Evolutionary conservation across 2,329 filamentous ascomycete species (phyloP).

Genomic region (Trichoderma semiorbis): DNA sequence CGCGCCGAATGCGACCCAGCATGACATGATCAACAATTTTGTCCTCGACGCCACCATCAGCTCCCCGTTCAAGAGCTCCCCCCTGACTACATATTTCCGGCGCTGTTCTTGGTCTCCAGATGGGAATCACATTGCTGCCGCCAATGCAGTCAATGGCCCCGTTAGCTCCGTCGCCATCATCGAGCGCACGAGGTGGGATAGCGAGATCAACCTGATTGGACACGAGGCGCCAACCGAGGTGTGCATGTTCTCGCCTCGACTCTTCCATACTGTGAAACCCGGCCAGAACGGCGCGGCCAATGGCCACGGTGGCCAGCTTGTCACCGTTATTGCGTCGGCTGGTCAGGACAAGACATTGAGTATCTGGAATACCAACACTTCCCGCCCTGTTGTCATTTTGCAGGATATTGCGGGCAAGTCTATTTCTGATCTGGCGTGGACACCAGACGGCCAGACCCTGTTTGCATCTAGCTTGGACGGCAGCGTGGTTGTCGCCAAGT

Average conservation of each 20-base stretch:
- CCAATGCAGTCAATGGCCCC: slow-evolving; percentile 94
- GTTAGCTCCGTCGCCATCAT: slow-evolving; percentile 97
- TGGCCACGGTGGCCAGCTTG: slow-evolving; percentile 46
- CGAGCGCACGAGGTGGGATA: slow-evolving; percentile 87
- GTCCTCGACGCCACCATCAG: slow-evolving; percentile 89
- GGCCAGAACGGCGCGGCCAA: slow-evolving; percentile 48
- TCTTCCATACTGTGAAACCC: slow-evolving; percentile 75
- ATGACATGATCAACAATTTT: slow-evolving; percentile 97
- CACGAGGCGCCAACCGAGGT: slow-evolving; percentile 97
- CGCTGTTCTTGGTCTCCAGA: slow-evolving; percentile 97
- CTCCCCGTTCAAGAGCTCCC: slow-evolving; percentile 83
- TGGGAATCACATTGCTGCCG: slow-evolving; percentile 92
- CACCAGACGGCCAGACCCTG: slow-evolving; percentile 81
- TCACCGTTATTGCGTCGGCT: slow-evolving; percentile 94
- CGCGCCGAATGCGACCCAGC: slow-evolving; percentile 82
- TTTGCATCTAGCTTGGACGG: slow-evolving; percentile 88
- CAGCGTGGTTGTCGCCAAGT: slow-evolving; percentile 75
- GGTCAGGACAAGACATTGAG: slow-evolving; percentile 95
- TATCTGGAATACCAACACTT: slow-evolving; percentile 96
- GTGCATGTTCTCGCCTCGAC: slow-evolving; percentile 89
- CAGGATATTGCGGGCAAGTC: slow-evolving; percentile 88
- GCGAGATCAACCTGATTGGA: slow-evolving; percentile 94
- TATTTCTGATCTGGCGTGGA: slow-evolving; percentile 92
- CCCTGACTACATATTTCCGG: slow-evolving; percentile 93
- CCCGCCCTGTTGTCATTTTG: slow-evolving; percentile 82